These are phyloP conservation scores for Encephalitozoon romaleae DNA, from an alignment of 371 early-diverging fungal genomes.

Conservation along the genomic window DNA sequence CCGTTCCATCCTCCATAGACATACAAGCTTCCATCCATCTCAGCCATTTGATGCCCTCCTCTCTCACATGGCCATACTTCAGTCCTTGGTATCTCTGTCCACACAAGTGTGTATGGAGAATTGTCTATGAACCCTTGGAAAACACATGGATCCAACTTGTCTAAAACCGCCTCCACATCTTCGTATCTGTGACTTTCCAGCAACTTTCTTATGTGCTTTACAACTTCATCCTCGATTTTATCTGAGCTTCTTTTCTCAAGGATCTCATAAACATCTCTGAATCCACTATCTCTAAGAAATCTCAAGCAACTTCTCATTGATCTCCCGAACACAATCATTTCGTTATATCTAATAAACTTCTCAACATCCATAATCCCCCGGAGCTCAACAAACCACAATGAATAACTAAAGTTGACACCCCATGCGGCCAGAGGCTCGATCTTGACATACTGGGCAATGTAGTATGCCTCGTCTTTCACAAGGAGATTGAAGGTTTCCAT, in stretches of 20 bases:
- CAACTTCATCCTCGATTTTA: neutral
- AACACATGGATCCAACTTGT: constrained; percentile 62
- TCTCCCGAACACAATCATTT: neutral
- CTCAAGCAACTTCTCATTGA: neutral
- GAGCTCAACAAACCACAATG: constrained; percentile 80
- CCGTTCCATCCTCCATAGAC: constrained; percentile 91
- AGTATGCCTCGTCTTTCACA: neutral
- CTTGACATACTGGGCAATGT: constrained; percentile 66
- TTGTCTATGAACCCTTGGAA: constrained; percentile 67
- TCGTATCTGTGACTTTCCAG: constrained; percentile 66
- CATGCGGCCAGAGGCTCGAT: constrained; percentile 77
- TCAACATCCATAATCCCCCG: constrained; percentile 62
- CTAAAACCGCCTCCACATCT: constrained; percentile 66
- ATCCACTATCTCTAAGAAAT: neutral
- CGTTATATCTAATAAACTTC: constrained; percentile 1
- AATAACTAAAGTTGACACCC: constrained; percentile 81
- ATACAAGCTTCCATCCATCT: constrained; percentile 69
- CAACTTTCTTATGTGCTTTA: constrained; percentile 56
- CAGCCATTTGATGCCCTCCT: constrained; percentile 90
- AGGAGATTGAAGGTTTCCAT: constrained; percentile 75
- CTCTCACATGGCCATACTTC: constrained; percentile 63
- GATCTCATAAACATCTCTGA: constrained; percentile 63
- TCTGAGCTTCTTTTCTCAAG: constrained; percentile 56
- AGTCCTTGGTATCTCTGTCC: constrained; percentile 53
- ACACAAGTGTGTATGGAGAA: constrained; percentile 66